phyloP scores from a whole-genome alignment of 805 yeast genomes.

The Saccharomycopsis synnaedendra region DNA sequence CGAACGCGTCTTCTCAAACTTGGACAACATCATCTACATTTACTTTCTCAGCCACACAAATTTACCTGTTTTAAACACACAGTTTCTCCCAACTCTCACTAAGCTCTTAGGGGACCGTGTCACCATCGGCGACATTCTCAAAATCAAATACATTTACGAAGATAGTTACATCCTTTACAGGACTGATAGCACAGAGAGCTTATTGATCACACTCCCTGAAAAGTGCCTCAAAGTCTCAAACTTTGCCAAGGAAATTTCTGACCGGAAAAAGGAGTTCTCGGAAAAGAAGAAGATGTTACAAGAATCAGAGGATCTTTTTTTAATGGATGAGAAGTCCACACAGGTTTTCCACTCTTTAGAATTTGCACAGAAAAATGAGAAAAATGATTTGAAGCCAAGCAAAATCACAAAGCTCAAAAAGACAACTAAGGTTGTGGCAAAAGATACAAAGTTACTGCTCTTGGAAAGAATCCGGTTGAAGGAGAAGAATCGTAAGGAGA shows the following conservation, averaged over 20 bases:
- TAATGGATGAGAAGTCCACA: neutral
- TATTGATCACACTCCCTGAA: constrained; percentile 2
- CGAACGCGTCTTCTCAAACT: neutral
- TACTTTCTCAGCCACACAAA: constrained; percentile 5
- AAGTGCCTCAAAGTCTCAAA: neutral
- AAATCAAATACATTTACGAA: constrained; percentile 5
- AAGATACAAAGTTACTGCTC: neutral
- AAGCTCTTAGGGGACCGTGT: constrained; percentile 2
- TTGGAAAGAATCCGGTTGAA: constrained; percentile 11
- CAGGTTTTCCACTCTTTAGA: neutral
- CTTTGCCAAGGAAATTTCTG: neutral
- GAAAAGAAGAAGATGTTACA: neutral
- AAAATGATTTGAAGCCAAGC: neutral
- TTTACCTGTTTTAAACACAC: constrained; percentile 2
- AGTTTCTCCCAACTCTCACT: constrained; percentile 4
- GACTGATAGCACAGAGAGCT: neutral
- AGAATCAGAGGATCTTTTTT: neutral
- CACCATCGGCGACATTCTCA: constrained; percentile 2
- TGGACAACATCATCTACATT: constrained; percentile 6
- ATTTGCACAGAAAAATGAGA: neutral
- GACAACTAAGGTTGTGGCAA: neutral
- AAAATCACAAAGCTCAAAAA: neutral
- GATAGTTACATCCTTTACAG: constrained; percentile 3
- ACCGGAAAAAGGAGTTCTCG: neutral
- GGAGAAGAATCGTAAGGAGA: neutral